Evolutionary conservation across 441 rosid species (phyloP).

Genomic region (Euphorbia schlechtendalii): DNA sequence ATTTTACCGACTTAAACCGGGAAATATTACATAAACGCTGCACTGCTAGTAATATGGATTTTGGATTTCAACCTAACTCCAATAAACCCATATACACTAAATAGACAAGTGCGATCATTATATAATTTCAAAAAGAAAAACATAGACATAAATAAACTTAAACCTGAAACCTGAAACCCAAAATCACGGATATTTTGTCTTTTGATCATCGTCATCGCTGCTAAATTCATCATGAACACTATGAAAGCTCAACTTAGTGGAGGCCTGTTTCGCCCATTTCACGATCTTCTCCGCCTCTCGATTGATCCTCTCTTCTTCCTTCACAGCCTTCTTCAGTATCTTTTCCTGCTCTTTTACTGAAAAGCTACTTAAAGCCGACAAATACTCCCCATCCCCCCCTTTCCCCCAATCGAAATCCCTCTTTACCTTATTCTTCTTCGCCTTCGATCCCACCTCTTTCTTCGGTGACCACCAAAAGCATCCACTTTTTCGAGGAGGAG

Average conservation of each 20-base stretch:
- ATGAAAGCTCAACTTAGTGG: constrained; percentile 32
- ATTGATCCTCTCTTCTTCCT: constrained; percentile 51
- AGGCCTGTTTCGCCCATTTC: constrained; percentile 62
- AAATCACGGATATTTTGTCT: background rate
- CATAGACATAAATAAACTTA: too few species aligned
- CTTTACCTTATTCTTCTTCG: constrained; percentile 34
- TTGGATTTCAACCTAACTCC: too few species aligned
- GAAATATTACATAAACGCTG: too few species aligned
- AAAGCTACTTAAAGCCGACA: constrained; percentile 41
- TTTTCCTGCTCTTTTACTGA: constrained; percentile 51
- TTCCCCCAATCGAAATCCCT: constrained; percentile 25
- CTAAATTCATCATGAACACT: constrained; percentile 25
- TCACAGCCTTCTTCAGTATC: constrained; percentile 48
- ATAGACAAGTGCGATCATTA: too few species aligned
- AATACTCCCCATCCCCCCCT: constrained; percentile 42
- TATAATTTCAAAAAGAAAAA: too few species aligned
- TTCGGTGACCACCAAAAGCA: constrained; percentile 71
- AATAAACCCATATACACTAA: too few species aligned
- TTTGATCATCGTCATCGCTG: constrained; percentile 21
- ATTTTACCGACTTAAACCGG: too few species aligned
- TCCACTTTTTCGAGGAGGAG: constrained; percentile 48
- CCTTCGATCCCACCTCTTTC: background rate
- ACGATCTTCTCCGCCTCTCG: constrained; percentile 66
- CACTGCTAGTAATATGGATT: too few species aligned
- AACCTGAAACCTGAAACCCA: too few species aligned